Percentiles rank a stretch among this genome's conserved stretches.
These are phyloP conservation scores for Metarhizium sp. DNA, from an alignment of 2,329 filamentous ascomycete genomes.

Conservation along the genomic window DNA sequence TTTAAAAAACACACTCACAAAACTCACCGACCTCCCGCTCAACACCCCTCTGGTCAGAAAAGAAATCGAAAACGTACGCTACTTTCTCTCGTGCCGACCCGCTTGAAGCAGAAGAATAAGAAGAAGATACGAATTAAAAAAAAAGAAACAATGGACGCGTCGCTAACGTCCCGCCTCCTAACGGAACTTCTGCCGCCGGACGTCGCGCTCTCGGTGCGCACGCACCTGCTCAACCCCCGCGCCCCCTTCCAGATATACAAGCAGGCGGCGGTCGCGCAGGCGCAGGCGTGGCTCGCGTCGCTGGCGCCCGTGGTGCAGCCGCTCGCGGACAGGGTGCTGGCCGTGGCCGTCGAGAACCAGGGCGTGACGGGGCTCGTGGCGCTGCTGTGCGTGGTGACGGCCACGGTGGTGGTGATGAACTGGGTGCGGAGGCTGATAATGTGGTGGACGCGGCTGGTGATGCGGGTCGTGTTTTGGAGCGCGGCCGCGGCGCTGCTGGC, in stretches of 20 bases:
- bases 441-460: conserved; percentile 63
- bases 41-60: too few species aligned
- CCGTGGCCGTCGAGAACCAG: conserved; percentile 25
- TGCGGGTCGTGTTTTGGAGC: conserved; percentile 57
- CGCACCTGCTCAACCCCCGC: conserved; percentile 36
- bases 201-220: conserved; percentile 32
- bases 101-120: neutral
- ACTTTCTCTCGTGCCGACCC: too few species aligned
- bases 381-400: conserved; percentile 28
- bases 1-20: neutral
- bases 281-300: conserved; percentile 18
- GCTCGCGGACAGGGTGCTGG: conserved; percentile 28
- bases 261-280: conserved; percentile 21
- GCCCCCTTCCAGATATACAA: conserved; percentile 34
- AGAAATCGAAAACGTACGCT: too few species aligned
- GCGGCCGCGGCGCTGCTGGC: conserved; percentile 43
- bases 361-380: conserved; percentile 21
- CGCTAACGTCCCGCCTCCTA: conserved; percentile 24
- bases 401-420: conserved; percentile 57
- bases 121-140: neutral
- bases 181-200: conserved; percentile 35
- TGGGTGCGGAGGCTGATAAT: conserved; percentile 64
- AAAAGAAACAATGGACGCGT: conserved; percentile 18
- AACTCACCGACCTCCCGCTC: neutral
- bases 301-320: conserved; percentile 34